These are phyloP conservation scores for Yamadazyma endophytica DNA, from an alignment of 805 yeast species.

Conservation along the genomic window DNA sequence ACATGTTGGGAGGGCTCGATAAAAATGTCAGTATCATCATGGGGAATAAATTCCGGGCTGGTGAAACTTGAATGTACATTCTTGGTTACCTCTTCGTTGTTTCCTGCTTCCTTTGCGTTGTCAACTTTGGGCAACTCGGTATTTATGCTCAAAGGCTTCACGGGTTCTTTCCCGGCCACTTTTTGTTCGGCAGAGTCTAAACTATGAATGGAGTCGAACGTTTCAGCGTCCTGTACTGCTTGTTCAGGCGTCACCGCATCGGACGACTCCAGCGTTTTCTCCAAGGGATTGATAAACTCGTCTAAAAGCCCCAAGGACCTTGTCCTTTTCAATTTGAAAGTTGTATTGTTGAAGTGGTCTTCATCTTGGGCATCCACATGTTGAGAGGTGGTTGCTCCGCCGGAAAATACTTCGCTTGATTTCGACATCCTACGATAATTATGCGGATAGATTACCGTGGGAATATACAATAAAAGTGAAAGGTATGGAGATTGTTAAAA, in stretches of 20 bases:
- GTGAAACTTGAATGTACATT: conserved; percentile 9
- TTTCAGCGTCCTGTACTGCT: too few species aligned
- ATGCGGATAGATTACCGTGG: too few species aligned
- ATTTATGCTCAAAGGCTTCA: too few species aligned
- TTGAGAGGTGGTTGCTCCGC: conserved; percentile 62
- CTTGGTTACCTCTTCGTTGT: conserved; percentile 2
- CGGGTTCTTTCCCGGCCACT: neutral
- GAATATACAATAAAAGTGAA: too few species aligned
- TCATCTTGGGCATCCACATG: conserved; percentile 69
- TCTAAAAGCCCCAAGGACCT: conserved; percentile 79
- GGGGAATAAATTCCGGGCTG: conserved; percentile 47
- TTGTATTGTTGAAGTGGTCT: conserved; percentile 62
- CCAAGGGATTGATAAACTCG: conserved; percentile 45
- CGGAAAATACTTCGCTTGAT: conserved; percentile 38
- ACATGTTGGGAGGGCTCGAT: conserved; percentile 87
- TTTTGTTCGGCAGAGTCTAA: conserved; percentile 2
- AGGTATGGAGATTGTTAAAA: too few species aligned
- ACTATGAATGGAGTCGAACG: too few species aligned
- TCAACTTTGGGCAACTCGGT: too few species aligned
- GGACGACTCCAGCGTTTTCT: conserved; percentile 4
- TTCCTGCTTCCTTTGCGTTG: too few species aligned
- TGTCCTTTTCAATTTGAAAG: conserved; percentile 76
- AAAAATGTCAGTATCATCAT: conserved; percentile 78
- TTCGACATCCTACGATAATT: conserved; percentile 2
- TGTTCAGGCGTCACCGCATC: too few species aligned